Evolutionary conservation across 2,329 filamentous ascomycete genomes (phyloP), one percentile per base, ranked within the genome.

Genomic region (Mycocentrospora acerina): DNA sequence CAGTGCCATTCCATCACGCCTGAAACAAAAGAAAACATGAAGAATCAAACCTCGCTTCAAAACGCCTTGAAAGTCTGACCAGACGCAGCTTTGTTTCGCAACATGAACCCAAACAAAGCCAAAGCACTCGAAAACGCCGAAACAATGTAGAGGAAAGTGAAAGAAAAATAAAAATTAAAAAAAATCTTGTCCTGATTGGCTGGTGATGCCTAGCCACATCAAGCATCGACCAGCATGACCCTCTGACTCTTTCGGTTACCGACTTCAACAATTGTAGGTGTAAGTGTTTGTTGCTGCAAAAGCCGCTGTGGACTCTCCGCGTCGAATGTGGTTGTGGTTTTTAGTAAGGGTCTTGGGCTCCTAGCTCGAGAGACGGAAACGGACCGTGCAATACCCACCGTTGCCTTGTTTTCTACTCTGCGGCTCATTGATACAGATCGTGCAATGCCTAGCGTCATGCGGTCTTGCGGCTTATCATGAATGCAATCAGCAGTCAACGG

Each of bases 251-350:
- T 64, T 10, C 63, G 47, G 22, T 66, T 65, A 42, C 53, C 55
- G 24, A 68, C 51, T 31, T 68, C 61, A 5, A 68, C 64, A 44
- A 68, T 45, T 2, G 57, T 67, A 11, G 64, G 64, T 19, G 58
- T 66, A 4, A 68, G 49, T 12, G 53, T 44, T 35, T 56, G 53
- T 15, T 41, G 42, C 5, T 64, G 60, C 4, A 60, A 52, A 22
- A 65, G 25, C 10, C 54, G 46, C 31, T 60, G 59, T 17, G 37
- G 40, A 33, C 32, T 54, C 25, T 27, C 29, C 12, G 40, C 4
- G 27, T 48, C 38, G 19, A 9, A 22, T 22, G 19, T 22, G 9
- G 46, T 49, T n/a, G 24, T 40, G 14, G 34, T 45, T 13, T 46
- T 46, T 18, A 56, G 40, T 14, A 62, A 31, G 7, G 51, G 40